Base-by-base conservation (phyloP, 2,329 filamentous ascomycete genomes). In the Penicillium sclerotigenum region DNA sequence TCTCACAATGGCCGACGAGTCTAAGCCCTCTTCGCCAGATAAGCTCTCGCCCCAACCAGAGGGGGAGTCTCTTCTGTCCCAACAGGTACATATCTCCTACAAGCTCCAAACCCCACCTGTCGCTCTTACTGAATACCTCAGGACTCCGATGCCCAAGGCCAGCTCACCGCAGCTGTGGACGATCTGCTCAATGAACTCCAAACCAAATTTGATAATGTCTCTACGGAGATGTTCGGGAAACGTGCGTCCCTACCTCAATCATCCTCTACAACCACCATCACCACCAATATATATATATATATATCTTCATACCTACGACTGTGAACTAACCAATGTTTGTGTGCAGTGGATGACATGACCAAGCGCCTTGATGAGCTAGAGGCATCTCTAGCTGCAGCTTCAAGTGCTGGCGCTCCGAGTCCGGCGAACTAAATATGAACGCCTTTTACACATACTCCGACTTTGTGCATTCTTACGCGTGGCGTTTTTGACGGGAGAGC, bases 311-410 rank as follows among this genome's bases (percentile, higher is more conserved):
- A 18, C 31, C 4, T 31, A 13, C n/a, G 34, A 51, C 8, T n/a
- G 4, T 8, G n/a, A 8, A 47, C 24, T 34, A 34, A 52, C 50
- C 46, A n/a, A 38, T 47, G 8, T 14, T 9, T n/a, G 20, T 50
- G 41, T 14, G 26, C 58, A 96, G 91, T 97, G 89, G 92, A 96
- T 69, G 91, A 96, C 61, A 96, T 97, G 91, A 89, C 90, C 14
- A 82, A 88, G 58, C 85, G 92, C 26, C 77, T 97, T 22, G 92
- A 97, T 70, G 90, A 87, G 56, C 81, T 97, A 11, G 92, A 95
- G 72, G 80, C 87, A 24, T 86, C 87, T 14, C 79, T 95, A 42
- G 80, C 84, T 65, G 81, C 83, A 37, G 81, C 79, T 56, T 84
- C 65, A 61, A 75, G 69, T 6, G 45, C 68, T 47, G 58, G 65